Base-by-base conservation (phyloP, 306 rosid species). In the Trifolium fragiferum region DNA sequence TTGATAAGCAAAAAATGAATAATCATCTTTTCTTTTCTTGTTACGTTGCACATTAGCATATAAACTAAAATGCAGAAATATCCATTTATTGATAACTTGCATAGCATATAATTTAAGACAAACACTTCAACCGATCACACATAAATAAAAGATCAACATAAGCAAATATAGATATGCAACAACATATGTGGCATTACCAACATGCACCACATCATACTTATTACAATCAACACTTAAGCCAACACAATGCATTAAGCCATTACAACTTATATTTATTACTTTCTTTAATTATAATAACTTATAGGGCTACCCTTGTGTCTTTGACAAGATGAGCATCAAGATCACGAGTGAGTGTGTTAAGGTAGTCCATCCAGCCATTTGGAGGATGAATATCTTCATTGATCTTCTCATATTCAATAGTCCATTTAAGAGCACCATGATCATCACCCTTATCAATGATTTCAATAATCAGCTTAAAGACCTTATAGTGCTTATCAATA, bases 361-460 rank as follows among this genome's bases (percentile, higher is more conserved):
- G 0, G 21, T 12, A 65, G 0, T 75, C 81, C 38, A 38, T 7
- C 32, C 50, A 79, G 14, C 68, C 71, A 58, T 58, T 5, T 50
- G 84, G 81, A 76, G 66, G 54, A 4, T 78, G 40, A 73, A 78
- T 33, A 14, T 75, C 53, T 12, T 64, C 78, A 49, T 18, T 16
- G 38, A 10, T 3, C 43, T 55, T 79, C 73, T 75, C 83, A 75
- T 83, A 83, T 53, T 83, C 83, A 40, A 63, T 0, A 10, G 44
- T 64, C 76, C 83, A 75, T 65, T 70, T 83, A n/a, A 37, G 35
- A 63, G 16, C 1, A 13, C 19, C 73, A 53, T 19, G 43, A 0
- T 32, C 54, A 23, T 1, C 15, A 1, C 10, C 2, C 19, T 51
- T 50, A 5, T 70, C 72, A n/a, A 16, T 37, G 0, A 46, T 55